Conservation (phyloP, 441 rosid genomes). For the Aquilaria agallochum region DNA sequence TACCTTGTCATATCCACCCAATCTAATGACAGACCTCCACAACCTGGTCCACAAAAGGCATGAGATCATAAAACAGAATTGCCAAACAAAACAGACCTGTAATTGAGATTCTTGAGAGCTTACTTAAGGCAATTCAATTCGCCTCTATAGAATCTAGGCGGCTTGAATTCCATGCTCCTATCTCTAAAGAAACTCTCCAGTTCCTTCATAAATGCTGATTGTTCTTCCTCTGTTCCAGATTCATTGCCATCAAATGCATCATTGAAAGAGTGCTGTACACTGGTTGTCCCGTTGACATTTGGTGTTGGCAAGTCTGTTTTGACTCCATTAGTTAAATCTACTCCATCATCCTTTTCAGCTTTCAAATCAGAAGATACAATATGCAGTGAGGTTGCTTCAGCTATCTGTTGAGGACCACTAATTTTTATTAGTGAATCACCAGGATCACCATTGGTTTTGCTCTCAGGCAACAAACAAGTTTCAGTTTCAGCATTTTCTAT, state of each 20-base stretch:
- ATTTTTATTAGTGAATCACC: constrained; percentile 10
- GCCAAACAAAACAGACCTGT: constrained; percentile 4
- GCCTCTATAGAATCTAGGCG: constrained; percentile 76
- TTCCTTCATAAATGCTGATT: constrained; percentile 57
- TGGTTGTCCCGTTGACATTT: constrained; percentile 31
- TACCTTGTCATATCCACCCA: constrained; percentile 85
- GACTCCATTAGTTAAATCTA: constrained; percentile 28
- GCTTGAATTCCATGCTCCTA: constrained; percentile 60
- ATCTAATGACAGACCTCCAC: constrained; percentile 65
- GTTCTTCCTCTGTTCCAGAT: constrained; percentile 74
- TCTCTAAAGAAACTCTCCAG: constrained; percentile 52
- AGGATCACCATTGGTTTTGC: constrained; percentile 22
- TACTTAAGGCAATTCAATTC: constrained; percentile 74
- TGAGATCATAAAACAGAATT: constrained; percentile 22
- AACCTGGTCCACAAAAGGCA: constrained; percentile 40
- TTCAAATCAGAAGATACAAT: constrained; percentile 29
- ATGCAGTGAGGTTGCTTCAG: constrained; percentile 21
- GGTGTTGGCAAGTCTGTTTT: constrained; percentile 21
- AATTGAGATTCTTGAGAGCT: constrained; percentile 21
- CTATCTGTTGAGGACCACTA: constrained; percentile 13
- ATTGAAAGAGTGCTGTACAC: constrained; percentile 41
- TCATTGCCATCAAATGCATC: constrained; percentile 58
- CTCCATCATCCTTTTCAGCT: constrained; percentile 29
- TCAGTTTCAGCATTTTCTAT: constrained; percentile 19
- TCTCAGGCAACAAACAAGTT: constrained; percentile 24